phyloP scores from a whole-genome alignment of 768 basidiomycete species.

The Kockovaella imperatae region DNA sequence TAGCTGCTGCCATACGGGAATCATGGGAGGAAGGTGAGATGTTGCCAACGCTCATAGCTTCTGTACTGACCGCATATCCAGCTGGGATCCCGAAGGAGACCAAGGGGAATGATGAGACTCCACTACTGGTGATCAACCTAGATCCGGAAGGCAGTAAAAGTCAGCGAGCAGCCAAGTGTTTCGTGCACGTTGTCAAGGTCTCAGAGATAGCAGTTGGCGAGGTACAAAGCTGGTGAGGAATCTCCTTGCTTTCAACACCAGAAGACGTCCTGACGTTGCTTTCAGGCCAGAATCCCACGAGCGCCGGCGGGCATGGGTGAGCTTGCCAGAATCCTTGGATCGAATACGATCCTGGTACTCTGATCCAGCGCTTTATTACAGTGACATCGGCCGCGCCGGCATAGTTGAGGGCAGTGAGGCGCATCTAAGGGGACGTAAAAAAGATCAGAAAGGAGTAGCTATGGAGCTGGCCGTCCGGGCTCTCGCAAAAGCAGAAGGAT shows the following conservation, averaged over 20 bases:
- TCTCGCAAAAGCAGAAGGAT: conserved; percentile 14
- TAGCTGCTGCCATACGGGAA: conserved; percentile 35
- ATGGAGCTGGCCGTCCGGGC: conserved; percentile 30
- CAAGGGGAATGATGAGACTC: conserved; percentile 14
- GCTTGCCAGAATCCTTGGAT: conserved; percentile 2
- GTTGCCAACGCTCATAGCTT: not conserved
- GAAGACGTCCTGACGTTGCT: not conserved
- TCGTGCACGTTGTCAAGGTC: conserved; percentile 21
- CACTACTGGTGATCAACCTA: conserved; percentile 16
- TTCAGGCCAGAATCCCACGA: conserved; percentile 34
- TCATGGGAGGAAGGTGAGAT: conserved; percentile 37
- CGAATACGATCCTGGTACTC: conserved; percentile 27
- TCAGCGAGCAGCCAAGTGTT: conserved; percentile 24
- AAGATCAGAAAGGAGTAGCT: conserved; percentile 28
- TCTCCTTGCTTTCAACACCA: not conserved
- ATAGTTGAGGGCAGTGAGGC: not conserved
- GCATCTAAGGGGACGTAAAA: conserved; percentile 15
- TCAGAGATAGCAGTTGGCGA: conserved; percentile 11
- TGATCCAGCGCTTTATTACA: conserved; percentile 6
- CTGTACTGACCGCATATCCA: not conserved
- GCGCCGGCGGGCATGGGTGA: conserved; percentile 25
- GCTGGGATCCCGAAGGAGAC: conserved; percentile 25
- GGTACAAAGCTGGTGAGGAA: conserved; percentile 11
- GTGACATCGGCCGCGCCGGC: not conserved
- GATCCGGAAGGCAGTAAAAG: conserved; percentile 6